Conservation (phyloP, 1,284 basidiomycete genomes). For the Cerrena zonata region DNA sequence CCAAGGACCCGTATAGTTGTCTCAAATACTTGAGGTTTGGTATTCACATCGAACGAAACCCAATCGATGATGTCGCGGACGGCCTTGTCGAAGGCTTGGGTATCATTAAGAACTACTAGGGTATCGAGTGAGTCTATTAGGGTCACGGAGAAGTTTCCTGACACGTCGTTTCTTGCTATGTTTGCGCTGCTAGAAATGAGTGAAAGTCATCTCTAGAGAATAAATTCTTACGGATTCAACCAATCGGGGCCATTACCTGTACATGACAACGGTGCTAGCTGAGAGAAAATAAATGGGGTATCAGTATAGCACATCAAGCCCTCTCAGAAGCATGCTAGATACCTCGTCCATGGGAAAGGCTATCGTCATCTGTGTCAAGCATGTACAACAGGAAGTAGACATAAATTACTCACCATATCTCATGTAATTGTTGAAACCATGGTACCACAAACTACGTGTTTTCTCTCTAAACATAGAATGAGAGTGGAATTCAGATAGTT, state of each 20-base stretch:
- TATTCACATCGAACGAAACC: slow-evolving; percentile 84
- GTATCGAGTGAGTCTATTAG: slow-evolving; percentile 80
- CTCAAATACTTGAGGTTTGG: slow-evolving; percentile 88
- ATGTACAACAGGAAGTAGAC: not conserved
- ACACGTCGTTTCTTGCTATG: slow-evolving; percentile 75
- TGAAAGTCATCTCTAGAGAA: slow-evolving; percentile 2
- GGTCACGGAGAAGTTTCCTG: slow-evolving; percentile 80
- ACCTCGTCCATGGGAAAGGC: slow-evolving; percentile 83
- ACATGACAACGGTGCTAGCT: slow-evolving; percentile 86
- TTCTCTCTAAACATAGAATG: slow-evolving; percentile 43
- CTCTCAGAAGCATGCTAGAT: no score
- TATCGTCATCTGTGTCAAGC: slow-evolving; percentile 20
- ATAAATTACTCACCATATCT: slow-evolving; percentile 47
- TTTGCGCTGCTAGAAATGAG: slow-evolving; percentile 45
- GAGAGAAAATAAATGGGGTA: slow-evolving; percentile 4
- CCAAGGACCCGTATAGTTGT: slow-evolving; percentile 86
- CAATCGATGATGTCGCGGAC: slow-evolving; percentile 69
- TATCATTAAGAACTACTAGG: slow-evolving; percentile 72
- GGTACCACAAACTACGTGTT: slow-evolving; percentile 74
- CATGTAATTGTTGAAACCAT: slow-evolving; percentile 81
- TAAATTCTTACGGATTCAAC: slow-evolving; percentile 58
- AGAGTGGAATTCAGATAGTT: not conserved
- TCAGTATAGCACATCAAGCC: no score
- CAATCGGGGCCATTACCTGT: slow-evolving; percentile 76
- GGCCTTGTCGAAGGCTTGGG: slow-evolving; percentile 66